A percentile compares a stretch with the other conserved stretches of the same genome.
Conservation (phyloP, 2,329 filamentous ascomycete genomes). For the Fusarium sp. region DNA sequence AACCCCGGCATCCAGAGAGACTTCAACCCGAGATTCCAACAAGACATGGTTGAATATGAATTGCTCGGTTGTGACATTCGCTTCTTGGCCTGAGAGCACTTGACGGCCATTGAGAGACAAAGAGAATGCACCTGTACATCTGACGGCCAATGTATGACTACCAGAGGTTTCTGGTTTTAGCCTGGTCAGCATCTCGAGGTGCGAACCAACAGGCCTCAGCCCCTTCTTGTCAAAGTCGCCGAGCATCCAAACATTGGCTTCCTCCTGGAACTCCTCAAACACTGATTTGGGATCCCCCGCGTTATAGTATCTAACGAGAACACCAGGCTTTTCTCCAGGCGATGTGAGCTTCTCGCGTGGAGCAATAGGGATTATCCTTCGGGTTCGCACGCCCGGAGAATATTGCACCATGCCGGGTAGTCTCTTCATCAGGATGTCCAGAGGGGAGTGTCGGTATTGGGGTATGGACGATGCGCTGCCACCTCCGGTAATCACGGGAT, state of each 20-base stretch:
- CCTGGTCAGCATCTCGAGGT: conserved; percentile 14
- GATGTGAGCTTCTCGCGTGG: background rate
- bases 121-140: conserved; percentile 19
- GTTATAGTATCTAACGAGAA: conserved; percentile 23
- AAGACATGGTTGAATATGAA: conserved; percentile 27
- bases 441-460: conserved; percentile 24
- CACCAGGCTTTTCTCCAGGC: background rate
- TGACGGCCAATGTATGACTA: conserved; percentile 20
- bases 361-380: conserved; percentile 23
- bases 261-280: conserved; percentile 4
- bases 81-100: conserved; percentile 12
- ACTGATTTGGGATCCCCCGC: background rate
- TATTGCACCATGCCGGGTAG: conserved; percentile 6
- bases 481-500: conserved; percentile 26
- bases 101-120: conserved; percentile 3
- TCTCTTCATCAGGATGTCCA: conserved; percentile 6
- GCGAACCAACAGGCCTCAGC: conserved; percentile 5
- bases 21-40: conserved; percentile 20
- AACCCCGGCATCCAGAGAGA: conserved; percentile 11
- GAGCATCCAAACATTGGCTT: conserved; percentile 24
- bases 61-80: conserved; percentile 23
- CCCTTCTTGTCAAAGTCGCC: conserved; percentile 12
- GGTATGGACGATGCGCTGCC: conserved; percentile 32
- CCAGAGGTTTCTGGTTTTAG: conserved; percentile 20
- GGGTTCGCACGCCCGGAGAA: conserved; percentile 23